Percentiles rank a stretch among this genome's conserved stretches.
Conservation (phyloP, 2,329 filamentous ascomycete genomes). For the Chalaropsis ovoidea region DNA sequence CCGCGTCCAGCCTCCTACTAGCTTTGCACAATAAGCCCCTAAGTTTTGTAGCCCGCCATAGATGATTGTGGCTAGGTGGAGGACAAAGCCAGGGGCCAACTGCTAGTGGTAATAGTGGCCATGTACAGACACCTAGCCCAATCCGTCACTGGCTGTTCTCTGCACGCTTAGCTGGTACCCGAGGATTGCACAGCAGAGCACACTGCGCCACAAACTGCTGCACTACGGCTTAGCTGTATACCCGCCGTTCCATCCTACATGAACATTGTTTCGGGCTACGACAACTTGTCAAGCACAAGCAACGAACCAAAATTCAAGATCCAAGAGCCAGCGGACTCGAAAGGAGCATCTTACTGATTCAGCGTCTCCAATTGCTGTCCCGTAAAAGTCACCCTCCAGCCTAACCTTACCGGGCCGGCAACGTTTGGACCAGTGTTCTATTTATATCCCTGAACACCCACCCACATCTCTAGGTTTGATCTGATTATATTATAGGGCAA, state of each 20-base stretch:
- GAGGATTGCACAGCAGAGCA: not conserved
- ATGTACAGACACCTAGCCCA: not conserved
- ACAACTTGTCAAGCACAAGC: too few relatives aligned
- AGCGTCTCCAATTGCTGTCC: not conserved
- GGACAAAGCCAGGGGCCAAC: not conserved
- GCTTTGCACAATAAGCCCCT: not conserved
- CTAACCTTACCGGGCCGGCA: not conserved
- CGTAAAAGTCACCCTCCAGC: not conserved
- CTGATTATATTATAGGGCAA: too few relatives aligned
- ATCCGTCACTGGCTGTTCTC: not conserved
- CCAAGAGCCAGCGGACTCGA: too few relatives aligned
- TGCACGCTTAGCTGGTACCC: not conserved
- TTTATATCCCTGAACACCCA: not conserved
- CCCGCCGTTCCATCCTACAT: not conserved
- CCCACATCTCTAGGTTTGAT: too few relatives aligned
- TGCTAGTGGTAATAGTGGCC: not conserved
- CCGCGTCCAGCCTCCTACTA: not conserved
- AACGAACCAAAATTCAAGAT: too few relatives aligned
- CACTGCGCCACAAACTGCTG: not conserved
- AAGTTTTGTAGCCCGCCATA: not conserved
- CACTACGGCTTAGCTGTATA: not conserved
- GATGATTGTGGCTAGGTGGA: not conserved
- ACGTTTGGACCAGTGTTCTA: not conserved
- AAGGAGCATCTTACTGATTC: too few relatives aligned
- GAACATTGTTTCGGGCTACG: too few relatives aligned